Evolutionary conservation across 2,329 filamentous ascomycete species (phyloP).

Genomic region (Fusarium sp.): DNA sequence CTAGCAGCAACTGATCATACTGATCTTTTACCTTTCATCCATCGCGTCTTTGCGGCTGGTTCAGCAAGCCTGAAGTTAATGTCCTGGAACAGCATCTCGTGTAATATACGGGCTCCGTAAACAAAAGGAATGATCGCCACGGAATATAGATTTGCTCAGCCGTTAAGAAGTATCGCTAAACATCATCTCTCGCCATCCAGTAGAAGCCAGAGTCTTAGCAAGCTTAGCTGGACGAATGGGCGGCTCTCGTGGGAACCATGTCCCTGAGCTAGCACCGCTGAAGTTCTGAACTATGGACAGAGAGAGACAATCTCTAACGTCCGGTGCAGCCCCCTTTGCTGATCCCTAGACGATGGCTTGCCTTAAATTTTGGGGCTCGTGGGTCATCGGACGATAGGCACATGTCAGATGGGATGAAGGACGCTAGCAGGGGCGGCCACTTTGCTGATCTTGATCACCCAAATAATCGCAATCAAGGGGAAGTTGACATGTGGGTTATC

Average conservation of each 20-base stretch:
- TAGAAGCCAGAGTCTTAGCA: conserved; percentile 12
- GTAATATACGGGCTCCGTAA: conserved; percentile 4
- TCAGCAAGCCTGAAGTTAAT: not conserved
- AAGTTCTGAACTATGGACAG: conserved; percentile 1
- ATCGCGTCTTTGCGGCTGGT: not conserved
- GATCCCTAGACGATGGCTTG: conserved; percentile 44
- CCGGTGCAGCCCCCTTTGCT: conserved; percentile 37
- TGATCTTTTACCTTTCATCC: not conserved
- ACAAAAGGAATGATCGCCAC: conserved; percentile 15
- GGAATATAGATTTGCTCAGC: not conserved
- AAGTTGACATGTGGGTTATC: conserved; percentile 38
- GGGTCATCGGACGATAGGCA: conserved; percentile 48
- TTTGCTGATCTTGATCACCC: conserved; percentile 48
- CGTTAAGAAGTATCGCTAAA: conserved; percentile 6
- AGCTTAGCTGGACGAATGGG: conserved; percentile 5
- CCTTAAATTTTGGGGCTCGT: conserved; percentile 45
- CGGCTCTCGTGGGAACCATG: conserved; percentile 3
- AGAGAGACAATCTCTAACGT: conserved; percentile 21
- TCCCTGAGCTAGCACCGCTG: conserved; percentile 3
- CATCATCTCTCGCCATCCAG: not conserved
- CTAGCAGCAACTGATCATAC: not conserved
- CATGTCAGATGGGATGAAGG: conserved; percentile 47
- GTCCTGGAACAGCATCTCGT: conserved; percentile 34
- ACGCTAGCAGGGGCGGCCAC: conserved; percentile 44
- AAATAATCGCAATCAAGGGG: conserved; percentile 19